Evolutionary conservation across 192 early-diverging fungal species (phyloP), one percentile per base, ranked within the genome.

Genomic region (Haplosporangium gracile): DNA sequence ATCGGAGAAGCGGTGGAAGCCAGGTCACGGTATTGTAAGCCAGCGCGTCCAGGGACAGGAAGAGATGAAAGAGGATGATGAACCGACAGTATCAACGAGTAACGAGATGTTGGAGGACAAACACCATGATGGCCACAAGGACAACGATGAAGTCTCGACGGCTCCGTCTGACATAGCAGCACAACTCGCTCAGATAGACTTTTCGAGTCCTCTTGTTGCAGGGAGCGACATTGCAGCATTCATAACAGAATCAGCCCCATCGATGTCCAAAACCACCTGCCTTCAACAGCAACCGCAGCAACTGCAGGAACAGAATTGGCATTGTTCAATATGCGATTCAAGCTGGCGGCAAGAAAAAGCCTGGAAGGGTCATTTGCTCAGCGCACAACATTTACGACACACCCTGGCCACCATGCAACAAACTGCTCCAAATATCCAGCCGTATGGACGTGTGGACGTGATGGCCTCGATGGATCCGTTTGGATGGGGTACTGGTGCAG

Each of bases 331-430:
- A 11, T 83, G 82, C 24, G 34, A 53, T 22, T 68, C 63, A 16
- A 26, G 24, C 9, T 83, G 82, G 82, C 73, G 74, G 16, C 36
- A 47, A 36, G 36, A 74, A n/a, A 70, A 51, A 39, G 82, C 76
- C 5, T 83, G 82, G 82, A 53, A 20, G 2, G 77, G 82, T 7
- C 82, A 83, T 51, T 60, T 83, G 10, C 29, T 57, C 18, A 83
- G 82, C 51, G 76, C 76, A 8, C 82, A 83, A 42, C 82, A 83
- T 45, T 24, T 75, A 39, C 70, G 82, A 49, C 82, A 51, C 36
- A 38, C 70, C 2, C 9, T 57, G 38, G 42, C 38, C 9, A 63
- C 29, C 13, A 78, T 83, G 77, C 70, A 63, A 6, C 20, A 83
- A 29, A 34, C 34, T 1, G 60, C 39, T 15, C 72, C 77, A 20